Percentiles rank a stretch among this genome's conserved stretches.
Conservation (phyloP, 495 filamentous ascomycete species). For the Talaromyces proteolyticus region DNA sequence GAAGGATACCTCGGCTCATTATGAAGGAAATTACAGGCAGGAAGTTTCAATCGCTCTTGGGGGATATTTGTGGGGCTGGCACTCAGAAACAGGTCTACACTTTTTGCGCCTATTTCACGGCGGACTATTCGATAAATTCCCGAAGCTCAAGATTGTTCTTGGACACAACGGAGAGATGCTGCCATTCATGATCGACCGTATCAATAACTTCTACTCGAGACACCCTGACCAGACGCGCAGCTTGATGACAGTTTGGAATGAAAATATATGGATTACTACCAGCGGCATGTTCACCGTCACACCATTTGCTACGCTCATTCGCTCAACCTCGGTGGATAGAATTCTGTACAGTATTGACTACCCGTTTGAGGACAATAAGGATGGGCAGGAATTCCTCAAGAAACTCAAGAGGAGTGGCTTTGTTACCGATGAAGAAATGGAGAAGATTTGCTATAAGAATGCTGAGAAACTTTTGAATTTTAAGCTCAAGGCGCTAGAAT, state of each 20-base stretch:
- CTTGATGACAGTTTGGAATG: neutral
- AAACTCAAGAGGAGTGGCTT: too few relatives aligned
- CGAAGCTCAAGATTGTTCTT: neutral
- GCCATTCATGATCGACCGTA: neutral
- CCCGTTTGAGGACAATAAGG: neutral
- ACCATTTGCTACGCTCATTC: neutral
- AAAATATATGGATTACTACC: neutral
- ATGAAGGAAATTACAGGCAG: neutral
- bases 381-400: neutral
- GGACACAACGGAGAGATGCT: neutral
- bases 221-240: neutral
- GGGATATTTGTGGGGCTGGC: neutral
- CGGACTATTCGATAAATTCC: neutral
- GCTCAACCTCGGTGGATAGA: neutral
- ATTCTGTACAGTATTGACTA: neutral
- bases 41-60: neutral
- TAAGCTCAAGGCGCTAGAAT: too few relatives aligned
- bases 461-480: too few relatives aligned
- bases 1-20: neutral
- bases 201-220: neutral
- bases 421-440: too few relatives aligned
- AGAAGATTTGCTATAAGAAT: too few relatives aligned
- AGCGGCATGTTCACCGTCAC: neutral
- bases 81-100: neutral
- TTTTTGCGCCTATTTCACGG: neutral